Percentiles rank a stretch among this genome's conserved stretches.
Evolutionary conservation across 441 rosid genomes (phyloP).

Genomic region (Gossypium trilobum): DNA sequence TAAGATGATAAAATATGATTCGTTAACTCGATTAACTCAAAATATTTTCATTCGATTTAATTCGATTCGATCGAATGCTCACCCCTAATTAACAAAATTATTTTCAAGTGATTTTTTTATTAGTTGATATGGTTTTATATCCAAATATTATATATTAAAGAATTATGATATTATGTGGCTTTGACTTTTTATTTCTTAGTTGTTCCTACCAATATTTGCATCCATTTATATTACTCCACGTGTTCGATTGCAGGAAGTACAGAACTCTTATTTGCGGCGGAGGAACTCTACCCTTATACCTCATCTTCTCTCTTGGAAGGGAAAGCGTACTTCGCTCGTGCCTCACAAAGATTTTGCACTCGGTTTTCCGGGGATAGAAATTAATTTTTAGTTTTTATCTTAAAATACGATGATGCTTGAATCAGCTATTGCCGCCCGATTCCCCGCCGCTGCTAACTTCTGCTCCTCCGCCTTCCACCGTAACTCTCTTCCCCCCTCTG

Average conservation of each 20-base stretch:
- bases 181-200: too few relatives aligned
- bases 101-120: too few relatives aligned
- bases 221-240: slow-evolving; percentile 6
- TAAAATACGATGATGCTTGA: slow-evolving; percentile 32
- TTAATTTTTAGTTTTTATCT: neutral
- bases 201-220: neutral
- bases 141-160: too few relatives aligned
- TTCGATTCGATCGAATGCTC: rapidly evolving
- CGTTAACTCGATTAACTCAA: too few relatives aligned
- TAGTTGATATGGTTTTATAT: too few relatives aligned
- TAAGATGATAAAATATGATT: too few relatives aligned
- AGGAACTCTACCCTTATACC: slow-evolving; percentile 14
- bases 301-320: slow-evolving; percentile 21
- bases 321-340: neutral
- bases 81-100: too few relatives aligned
- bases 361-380: neutral
- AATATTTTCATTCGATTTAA: too few relatives aligned
- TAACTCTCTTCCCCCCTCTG: slow-evolving; percentile 19
- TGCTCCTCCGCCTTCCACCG: slow-evolving; percentile 40
- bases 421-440: slow-evolving; percentile 57
- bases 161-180: too few relatives aligned
- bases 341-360: slow-evolving; percentile 16
- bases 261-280: neutral
- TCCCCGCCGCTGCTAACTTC: slow-evolving; percentile 39
- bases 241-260: neutral